These are phyloP conservation scores for Cicer arietinum DNA, from an alignment of 306 rosid species.

Conservation along the genomic window DNA sequence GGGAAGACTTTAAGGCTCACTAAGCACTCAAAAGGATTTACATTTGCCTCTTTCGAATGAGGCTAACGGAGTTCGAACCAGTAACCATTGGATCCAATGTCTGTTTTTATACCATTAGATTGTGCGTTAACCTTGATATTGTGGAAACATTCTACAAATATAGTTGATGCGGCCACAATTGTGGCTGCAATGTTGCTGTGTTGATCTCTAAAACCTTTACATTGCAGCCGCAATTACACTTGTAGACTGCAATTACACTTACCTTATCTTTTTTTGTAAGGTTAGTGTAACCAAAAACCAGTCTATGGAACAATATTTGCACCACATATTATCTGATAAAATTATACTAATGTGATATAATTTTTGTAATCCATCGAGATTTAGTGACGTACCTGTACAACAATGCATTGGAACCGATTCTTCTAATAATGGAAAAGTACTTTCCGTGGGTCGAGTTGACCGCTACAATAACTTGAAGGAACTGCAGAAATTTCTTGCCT, in stretches of 20 bases:
- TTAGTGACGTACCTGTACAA: slow-evolving; percentile 53
- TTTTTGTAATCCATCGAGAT: slow-evolving; percentile 23
- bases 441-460: slow-evolving; percentile 71
- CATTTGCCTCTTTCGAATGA: too few species aligned
- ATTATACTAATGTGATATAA: neutral
- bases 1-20: too few species aligned
- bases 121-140: too few species aligned
- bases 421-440: slow-evolving; percentile 43
- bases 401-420: slow-evolving; percentile 34
- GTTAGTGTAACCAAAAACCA: neutral
- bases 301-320: slow-evolving; percentile 17
- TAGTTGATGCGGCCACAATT: too few species aligned
- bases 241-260: too few species aligned
- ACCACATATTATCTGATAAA: neutral
- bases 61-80: too few species aligned
- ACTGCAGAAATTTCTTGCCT: slow-evolving; percentile 73
- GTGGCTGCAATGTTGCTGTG: too few species aligned
- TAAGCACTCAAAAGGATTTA: too few species aligned
- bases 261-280: neutral
- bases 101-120: too few species aligned
- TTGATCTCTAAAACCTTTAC: neutral
- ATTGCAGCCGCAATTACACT: too few species aligned
- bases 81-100: too few species aligned
- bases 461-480: slow-evolving; percentile 80
- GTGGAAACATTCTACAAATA: too few species aligned